A percentile compares a stretch with the other conserved stretches of the same genome.
phyloP scores from a whole-genome alignment of 495 filamentous ascomycete genomes.

The Penicillium daleae region DNA sequence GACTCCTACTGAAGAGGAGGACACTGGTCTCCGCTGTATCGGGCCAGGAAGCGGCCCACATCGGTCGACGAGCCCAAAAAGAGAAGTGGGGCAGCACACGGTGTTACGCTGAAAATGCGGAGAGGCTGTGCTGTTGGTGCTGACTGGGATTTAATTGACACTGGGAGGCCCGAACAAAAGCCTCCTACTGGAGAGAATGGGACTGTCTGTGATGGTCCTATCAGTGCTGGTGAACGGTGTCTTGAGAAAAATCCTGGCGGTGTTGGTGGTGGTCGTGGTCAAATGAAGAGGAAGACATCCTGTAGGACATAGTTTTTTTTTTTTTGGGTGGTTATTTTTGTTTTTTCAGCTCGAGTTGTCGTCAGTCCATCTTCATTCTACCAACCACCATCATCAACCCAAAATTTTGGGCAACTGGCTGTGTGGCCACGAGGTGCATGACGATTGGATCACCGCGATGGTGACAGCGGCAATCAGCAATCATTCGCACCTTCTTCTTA shows the following conservation, averaged over 20 bases:
- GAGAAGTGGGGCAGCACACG: constrained; percentile 20
- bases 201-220: neutral
- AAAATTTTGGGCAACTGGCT: constrained; percentile 8
- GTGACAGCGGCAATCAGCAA: constrained; percentile 38
- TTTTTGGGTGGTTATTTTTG: no score
- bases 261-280: neutral
- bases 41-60: constrained; percentile 7
- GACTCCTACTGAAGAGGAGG: constrained; percentile 9
- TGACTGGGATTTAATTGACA: no score
- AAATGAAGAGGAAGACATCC: no score
- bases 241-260: neutral
- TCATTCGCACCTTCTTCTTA: constrained; percentile 35
- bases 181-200: neutral
- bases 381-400: no score
- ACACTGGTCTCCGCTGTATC: constrained; percentile 16
- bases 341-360: constrained; percentile 1
- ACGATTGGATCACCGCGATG: constrained; percentile 29
- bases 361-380: neutral
- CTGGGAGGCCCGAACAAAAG: constrained; percentile 1
- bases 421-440: constrained; percentile 33
- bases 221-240: neutral
- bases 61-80: constrained; percentile 19
- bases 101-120: constrained; percentile 20
- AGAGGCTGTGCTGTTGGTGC: constrained; percentile 19
- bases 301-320: no score